Conservation (phyloP, 2,329 filamentous ascomycete genomes). For the Cryphonectria naterciae region DNA sequence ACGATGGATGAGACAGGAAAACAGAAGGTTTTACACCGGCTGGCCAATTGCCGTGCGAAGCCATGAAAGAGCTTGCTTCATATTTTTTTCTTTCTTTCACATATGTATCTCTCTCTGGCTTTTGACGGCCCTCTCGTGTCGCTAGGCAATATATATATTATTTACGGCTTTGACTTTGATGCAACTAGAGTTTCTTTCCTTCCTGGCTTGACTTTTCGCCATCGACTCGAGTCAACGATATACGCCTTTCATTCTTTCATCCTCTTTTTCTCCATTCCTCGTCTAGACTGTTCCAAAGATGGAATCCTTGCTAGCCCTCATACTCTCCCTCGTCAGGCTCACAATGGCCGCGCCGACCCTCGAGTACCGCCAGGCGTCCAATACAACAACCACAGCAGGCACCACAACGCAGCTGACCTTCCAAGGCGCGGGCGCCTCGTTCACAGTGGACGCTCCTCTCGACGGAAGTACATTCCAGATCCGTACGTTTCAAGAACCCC, state of each 20-base stretch:
- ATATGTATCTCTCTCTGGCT: neutral
- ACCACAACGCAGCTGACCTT: slow-evolving; percentile 23
- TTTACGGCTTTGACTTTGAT: neutral
- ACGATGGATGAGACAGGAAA: slow-evolving; percentile 13
- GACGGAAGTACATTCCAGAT: slow-evolving; percentile 20
- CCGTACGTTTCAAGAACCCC: too few species aligned
- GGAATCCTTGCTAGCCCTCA: neutral
- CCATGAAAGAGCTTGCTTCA: neutral
- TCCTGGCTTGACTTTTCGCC: neutral
- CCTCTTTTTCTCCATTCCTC: neutral
- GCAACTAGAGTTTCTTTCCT: neutral
- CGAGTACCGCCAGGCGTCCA: slow-evolving; percentile 6
- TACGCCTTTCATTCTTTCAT: neutral
- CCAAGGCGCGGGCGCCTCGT: slow-evolving; percentile 19
- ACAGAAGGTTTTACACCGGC: neutral
- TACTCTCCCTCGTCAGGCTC: slow-evolving; percentile 6
- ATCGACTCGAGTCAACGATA: neutral
- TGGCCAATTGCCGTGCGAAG: neutral
- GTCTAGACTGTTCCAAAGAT: neutral
- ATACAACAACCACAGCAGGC: slow-evolving; percentile 4
- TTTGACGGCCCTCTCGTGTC: neutral
- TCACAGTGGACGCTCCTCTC: slow-evolving; percentile 18
- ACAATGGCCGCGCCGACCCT: slow-evolving; percentile 15
- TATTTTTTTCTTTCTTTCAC: too few species aligned
- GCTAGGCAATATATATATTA: neutral